A percentile compares a stretch with the other conserved stretches of the same genome.
Conservation (phyloP, 345 rosid species). For the Boechera retrofracta region DNA sequence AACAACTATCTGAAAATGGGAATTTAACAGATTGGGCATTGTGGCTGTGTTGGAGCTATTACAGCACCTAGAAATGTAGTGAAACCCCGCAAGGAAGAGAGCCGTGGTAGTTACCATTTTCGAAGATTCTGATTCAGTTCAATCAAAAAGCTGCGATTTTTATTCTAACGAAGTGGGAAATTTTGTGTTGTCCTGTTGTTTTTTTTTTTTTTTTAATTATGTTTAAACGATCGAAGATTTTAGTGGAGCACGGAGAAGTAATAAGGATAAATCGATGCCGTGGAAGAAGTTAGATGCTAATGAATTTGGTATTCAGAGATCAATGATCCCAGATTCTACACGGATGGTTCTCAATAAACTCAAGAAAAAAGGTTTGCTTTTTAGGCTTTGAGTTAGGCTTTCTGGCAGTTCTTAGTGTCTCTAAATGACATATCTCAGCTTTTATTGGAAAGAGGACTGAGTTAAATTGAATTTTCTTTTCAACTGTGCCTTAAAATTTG, state of each 20-base stretch:
- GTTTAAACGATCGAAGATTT: slow-evolving; percentile 13
- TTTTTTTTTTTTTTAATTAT: neutral
- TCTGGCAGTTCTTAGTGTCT: neutral
- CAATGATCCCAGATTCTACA: slow-evolving; percentile 65
- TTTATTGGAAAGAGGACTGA: neutral
- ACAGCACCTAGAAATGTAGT: slow-evolving; percentile 39
- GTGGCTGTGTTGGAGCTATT: slow-evolving; percentile 44
- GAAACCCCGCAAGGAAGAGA: slow-evolving; percentile 43
- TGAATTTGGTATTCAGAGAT: slow-evolving; percentile 64
- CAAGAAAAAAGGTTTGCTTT: slow-evolving; percentile 52
- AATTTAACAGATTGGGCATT: slow-evolving; percentile 43
- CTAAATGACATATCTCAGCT: neutral
- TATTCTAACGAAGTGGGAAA: neutral
- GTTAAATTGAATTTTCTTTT: neutral
- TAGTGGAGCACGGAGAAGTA: slow-evolving; percentile 35
- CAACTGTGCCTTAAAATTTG: neutral
- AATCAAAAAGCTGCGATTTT: neutral
- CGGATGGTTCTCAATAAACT: slow-evolving; percentile 64
- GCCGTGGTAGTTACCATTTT: slow-evolving; percentile 34
- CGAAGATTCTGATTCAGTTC: neutral
- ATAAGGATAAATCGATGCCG: slow-evolving; percentile 36
- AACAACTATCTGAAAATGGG: neutral
- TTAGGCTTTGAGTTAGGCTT: slow-evolving; percentile 7
- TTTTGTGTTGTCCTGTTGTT: neutral
- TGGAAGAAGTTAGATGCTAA: slow-evolving; percentile 63